Base-by-base conservation (phyloP, 1,284 basidiomycete species). In the Sporisorium sorghi region DNA sequence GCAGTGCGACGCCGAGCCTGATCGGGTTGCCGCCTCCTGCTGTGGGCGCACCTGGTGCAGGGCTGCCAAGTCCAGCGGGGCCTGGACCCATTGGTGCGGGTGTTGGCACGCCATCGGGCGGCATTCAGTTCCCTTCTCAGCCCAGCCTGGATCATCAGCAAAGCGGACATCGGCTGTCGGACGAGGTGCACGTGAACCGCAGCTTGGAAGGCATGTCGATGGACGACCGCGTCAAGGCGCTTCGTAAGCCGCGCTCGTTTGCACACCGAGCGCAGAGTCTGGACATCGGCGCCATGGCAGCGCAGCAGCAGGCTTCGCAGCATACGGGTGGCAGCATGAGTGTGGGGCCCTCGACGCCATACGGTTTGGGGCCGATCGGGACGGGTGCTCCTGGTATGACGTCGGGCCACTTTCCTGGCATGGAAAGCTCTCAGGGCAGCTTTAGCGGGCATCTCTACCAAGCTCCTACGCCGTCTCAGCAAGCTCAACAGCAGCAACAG, bases 241-340 rank as follows among this genome's bases (percentile, higher is more conserved):
- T 80, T 10, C 73, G 78, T 12, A 80, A 81, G 58, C 76, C 77
- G 15, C 55, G 79, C 15, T 80, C 79, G 35, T 78, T 78, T 54
- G 74, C 75, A 11, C 76, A 82, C 56, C 78, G 80, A 10, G 68
- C 80, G 3, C 80, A 82, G 56, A 79, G 76, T 46, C 67, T 82
- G 8, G 80, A 82, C 63, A 81, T 81, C 55, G 68, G 76, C 14
- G 73, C 77, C 2, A 60, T 77, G 53, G 71, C 76, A 10, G 71
- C 77, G 14, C 73, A 80, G 56, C 80, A 79, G 51, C 80, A 79
- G 51, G 69, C 69, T 5, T 65, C 68, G 40, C 68, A 73, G 63
- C 62, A 66, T 21, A 46, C 57, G 11, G 52, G 46, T 43, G 68
- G 55, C 28, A 73, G 65, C 49, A 49, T 68, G 54, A 73, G 71